Conservation (phyloP, 2,329 filamentous ascomycete species). For the Aspergillus vadensis region DNA sequence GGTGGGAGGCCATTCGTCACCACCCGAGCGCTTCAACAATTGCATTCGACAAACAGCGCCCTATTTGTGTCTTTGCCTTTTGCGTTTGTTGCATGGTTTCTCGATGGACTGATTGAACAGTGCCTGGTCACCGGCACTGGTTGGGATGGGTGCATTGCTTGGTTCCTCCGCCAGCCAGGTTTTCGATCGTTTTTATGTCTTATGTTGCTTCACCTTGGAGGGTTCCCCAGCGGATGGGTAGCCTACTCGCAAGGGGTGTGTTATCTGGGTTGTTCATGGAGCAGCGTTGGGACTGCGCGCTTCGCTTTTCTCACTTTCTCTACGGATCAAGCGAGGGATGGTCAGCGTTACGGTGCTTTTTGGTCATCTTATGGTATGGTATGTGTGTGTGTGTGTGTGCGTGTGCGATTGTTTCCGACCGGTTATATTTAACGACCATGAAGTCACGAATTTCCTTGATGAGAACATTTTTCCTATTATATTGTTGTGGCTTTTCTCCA, state of each 20-base stretch:
- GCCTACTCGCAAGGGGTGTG: slow-evolving; percentile 15
- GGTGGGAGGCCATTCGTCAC: background rate
- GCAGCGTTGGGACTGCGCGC: slow-evolving; percentile 17
- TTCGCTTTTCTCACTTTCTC: slow-evolving; percentile 16
- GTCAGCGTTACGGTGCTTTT: slow-evolving; percentile 24
- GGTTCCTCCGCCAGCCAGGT: background rate
- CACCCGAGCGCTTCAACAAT: background rate
- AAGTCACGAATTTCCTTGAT: slow-evolving; percentile 40
- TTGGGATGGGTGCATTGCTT: background rate
- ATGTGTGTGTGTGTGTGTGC: slow-evolving; percentile 7
- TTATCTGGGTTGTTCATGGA: slow-evolving; percentile 19
- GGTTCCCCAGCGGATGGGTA: background rate
- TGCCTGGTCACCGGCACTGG: background rate
- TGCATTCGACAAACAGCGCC: background rate
- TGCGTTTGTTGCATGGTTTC: background rate
- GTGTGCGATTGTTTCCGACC: slow-evolving; percentile 23
- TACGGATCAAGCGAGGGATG: slow-evolving; percentile 17
- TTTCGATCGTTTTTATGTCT: slow-evolving; percentile 15
- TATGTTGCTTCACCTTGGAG: background rate
- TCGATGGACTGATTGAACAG: background rate
- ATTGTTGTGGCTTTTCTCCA: slow-evolving; percentile 21
- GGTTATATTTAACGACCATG: slow-evolving; percentile 38
- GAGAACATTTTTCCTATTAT: slow-evolving; percentile 18
- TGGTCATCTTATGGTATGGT: slow-evolving; percentile 21
- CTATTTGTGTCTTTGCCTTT: background rate